Evolutionary conservation across 805 yeast species (phyloP).

Genomic region (Candida fluviatilis): DNA sequence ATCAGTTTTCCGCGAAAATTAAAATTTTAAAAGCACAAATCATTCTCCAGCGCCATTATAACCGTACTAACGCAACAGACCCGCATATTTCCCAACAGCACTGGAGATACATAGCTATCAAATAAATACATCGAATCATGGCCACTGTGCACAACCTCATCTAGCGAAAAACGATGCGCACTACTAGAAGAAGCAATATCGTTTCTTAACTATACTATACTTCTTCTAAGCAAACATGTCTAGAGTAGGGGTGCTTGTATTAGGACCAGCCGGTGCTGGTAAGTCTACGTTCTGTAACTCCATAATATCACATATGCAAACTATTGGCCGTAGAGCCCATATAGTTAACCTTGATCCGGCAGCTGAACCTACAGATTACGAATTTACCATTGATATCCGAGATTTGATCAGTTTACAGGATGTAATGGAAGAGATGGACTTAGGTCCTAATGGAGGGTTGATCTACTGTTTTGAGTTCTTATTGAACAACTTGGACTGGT

Average conservation of each 20-base stretch:
- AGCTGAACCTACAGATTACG: slow-evolving; percentile 88
- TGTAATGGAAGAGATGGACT: slow-evolving; percentile 89
- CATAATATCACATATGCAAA: slow-evolving; percentile 80
- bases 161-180: not conserved
- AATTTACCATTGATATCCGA: slow-evolving; percentile 87
- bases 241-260: slow-evolving; percentile 85
- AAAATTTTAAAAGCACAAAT: not conserved
- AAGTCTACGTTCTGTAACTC: slow-evolving; percentile 89
- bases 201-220: too few species aligned
- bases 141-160: not conserved
- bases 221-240: slow-evolving; percentile 54
- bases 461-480: slow-evolving; percentile 92
- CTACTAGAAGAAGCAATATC: too few species aligned
- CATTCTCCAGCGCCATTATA: too few species aligned
- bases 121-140: too few species aligned
- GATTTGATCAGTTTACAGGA: slow-evolving; percentile 88
- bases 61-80: too few species aligned
- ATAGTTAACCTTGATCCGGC: slow-evolving; percentile 96
- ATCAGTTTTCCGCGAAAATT: not conserved
- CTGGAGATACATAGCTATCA: too few species aligned
- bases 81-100: too few species aligned
- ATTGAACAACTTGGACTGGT: slow-evolving; percentile 89
- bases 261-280: slow-evolving; percentile 99
- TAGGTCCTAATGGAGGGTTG: slow-evolving; percentile 95
- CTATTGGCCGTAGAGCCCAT: slow-evolving; percentile 89